These are phyloP conservation scores for Cucumis cinereus DNA, from an alignment of 306 rosid species.

Conservation along the genomic window DNA sequence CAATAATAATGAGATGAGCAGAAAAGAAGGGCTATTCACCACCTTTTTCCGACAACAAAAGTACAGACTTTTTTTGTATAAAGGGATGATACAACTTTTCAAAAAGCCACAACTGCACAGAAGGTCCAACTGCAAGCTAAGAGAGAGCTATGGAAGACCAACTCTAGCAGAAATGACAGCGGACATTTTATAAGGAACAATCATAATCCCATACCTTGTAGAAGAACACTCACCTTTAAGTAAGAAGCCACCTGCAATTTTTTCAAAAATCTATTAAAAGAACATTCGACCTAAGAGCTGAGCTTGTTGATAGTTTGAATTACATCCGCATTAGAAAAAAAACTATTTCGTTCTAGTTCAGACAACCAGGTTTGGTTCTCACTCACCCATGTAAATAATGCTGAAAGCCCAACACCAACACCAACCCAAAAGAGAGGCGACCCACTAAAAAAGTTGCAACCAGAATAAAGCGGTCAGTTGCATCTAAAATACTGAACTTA, in stretches of 20 bases:
- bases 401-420: conserved; percentile 92
- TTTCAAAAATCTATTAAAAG: conserved; percentile 19
- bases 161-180: not conserved
- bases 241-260: conserved; percentile 57
- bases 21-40: not conserved
- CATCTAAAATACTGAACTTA: not conserved
- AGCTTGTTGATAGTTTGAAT: conserved; percentile 7
- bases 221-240: conserved; percentile 62
- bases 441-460: conserved; percentile 42
- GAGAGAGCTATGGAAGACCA: not conserved
- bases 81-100: not conserved
- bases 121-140: not conserved
- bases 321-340: not conserved
- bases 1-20: not conserved
- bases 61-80: not conserved
- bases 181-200: not conserved
- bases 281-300: not conserved
- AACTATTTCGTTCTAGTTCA: not conserved
- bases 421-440: conserved; percentile 96
- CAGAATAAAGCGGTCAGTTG: not conserved
- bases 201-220: conserved; percentile 17
- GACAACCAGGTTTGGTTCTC: conserved; percentile 24
- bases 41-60: not conserved
- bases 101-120: not conserved
- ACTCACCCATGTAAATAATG: conserved; percentile 88